Conservation (phyloP, 1,139 yeast genomes). For the Pichia sp. region DNA sequence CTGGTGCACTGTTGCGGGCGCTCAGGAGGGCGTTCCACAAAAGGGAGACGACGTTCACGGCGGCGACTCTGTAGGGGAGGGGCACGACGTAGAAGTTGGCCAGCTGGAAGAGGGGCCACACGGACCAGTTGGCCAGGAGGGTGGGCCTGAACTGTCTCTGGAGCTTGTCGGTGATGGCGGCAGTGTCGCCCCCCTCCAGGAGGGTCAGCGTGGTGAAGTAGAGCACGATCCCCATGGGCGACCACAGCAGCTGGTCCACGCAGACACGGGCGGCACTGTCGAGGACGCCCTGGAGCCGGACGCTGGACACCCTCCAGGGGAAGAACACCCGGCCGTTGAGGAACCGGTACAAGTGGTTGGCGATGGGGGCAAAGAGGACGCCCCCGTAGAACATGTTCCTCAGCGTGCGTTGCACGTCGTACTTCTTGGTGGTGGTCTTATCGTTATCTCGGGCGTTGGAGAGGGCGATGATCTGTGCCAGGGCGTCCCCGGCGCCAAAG, state of each 20-base stretch:
- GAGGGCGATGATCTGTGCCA: constrained; percentile 54
- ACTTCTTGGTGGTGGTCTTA: no score
- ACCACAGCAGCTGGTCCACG: constrained; percentile 74
- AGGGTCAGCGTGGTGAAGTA: constrained; percentile 68
- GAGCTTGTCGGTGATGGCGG: no score
- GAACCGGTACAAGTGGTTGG: constrained; percentile 59
- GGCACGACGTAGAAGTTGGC: constrained; percentile 74
- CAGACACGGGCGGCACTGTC: no score
- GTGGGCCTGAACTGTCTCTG: constrained; percentile 40
- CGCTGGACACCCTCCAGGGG: constrained; percentile 38
- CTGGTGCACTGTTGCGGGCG: constrained; percentile 1
- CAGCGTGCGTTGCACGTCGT: constrained; percentile 49
- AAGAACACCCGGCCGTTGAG: constrained; percentile 24
- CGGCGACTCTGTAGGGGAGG: constrained; percentile 59
- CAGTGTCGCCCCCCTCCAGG: constrained; percentile 65
- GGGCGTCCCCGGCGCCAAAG: constrained; percentile 71
- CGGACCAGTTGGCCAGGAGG: constrained; percentile 68
- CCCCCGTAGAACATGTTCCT: constrained; percentile 77
- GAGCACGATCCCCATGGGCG: constrained; percentile 71
- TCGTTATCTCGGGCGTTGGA: no score
- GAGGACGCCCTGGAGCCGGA: constrained; percentile 29
- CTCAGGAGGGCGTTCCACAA: constrained; percentile 80
- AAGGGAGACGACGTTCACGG: constrained; percentile 71
- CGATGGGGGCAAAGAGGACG: constrained; percentile 73
- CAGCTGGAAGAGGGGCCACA: constrained; percentile 85